phyloP scores from a whole-genome alignment of 139 green algal genomes.

The Spirogloea muscicola region DNA sequence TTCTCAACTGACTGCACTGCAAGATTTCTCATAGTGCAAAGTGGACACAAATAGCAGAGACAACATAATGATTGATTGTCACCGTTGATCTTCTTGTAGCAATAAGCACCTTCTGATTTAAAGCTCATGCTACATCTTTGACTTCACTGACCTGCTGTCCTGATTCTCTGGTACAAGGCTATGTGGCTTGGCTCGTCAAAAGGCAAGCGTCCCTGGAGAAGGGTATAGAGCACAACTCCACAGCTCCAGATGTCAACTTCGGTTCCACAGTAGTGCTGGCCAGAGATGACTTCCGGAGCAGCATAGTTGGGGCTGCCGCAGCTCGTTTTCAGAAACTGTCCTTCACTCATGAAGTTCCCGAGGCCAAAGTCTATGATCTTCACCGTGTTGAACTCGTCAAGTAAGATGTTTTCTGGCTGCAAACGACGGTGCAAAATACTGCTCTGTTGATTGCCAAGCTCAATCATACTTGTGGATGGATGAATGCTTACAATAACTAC shows the following conservation, averaged over 20 bases:
- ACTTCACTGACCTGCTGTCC: too few species aligned
- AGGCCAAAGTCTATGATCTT: conserved; percentile 97
- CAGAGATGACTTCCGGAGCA: conserved; percentile 16
- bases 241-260: conserved; percentile 19
- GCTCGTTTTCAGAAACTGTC: conserved; percentile 95
- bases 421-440: conserved; percentile 71
- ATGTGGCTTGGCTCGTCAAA: conserved; percentile 4
- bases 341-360: conserved; percentile 95
- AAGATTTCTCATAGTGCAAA: too few species aligned
- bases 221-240: conserved; percentile 16
- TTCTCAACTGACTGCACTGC: too few species aligned
- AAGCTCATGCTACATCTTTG: too few species aligned
- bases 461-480: too few species aligned
- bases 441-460: too few species aligned
- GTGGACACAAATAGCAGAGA: too few species aligned
- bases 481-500: too few species aligned
- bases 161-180: conserved; percentile 47
- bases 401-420: conserved; percentile 96
- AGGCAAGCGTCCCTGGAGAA: conserved; percentile 4
- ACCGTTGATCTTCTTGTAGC: too few species aligned
- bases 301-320: conserved; percentile 55
- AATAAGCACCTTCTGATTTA: too few species aligned
- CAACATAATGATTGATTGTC: too few species aligned
- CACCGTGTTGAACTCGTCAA: conserved; percentile 79
- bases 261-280: conserved; percentile 60